Evolutionary conservation across 2,329 filamentous ascomycete species (phyloP).

Genomic region (Aspergillus viridinutans): DNA sequence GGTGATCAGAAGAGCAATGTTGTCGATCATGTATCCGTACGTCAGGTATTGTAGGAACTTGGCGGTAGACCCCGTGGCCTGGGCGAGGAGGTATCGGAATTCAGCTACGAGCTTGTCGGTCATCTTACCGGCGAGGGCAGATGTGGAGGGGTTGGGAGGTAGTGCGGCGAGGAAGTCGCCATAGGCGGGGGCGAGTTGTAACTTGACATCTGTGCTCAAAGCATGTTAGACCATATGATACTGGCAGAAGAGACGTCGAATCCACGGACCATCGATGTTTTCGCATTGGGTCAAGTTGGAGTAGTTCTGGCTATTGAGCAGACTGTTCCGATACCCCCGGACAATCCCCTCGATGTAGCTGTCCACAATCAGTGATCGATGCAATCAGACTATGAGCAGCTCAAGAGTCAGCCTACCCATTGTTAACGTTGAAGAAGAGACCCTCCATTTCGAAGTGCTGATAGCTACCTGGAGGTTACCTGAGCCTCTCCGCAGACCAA

Average conservation of each 20-base stretch:
- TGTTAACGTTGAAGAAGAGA: slow-evolving; percentile 90
- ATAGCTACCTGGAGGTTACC: slow-evolving; percentile 11
- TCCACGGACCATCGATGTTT: slow-evolving; percentile 76
- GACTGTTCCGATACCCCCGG: slow-evolving; percentile 89
- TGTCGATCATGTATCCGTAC: slow-evolving; percentile 99
- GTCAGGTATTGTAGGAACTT: slow-evolving; percentile 98
- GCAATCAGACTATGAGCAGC: neutral
- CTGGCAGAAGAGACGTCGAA: slow-evolving; percentile 4
- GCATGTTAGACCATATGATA: neutral
- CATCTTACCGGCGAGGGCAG: slow-evolving; percentile 86
- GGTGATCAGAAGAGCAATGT: slow-evolving; percentile 94
- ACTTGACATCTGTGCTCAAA: slow-evolving; percentile 73
- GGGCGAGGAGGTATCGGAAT: slow-evolving; percentile 92
- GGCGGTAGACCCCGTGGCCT: slow-evolving; percentile 83
- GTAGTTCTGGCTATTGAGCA: slow-evolving; percentile 88
- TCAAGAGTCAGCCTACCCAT: slow-evolving; percentile 61
- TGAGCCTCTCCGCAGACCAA: slow-evolving; percentile 16
- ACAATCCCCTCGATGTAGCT: slow-evolving; percentile 98
- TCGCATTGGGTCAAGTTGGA: slow-evolving; percentile 96
- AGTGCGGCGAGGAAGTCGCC: slow-evolving; percentile 93
- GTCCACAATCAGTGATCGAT: slow-evolving; percentile 18
- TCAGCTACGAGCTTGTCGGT: slow-evolving; percentile 98
- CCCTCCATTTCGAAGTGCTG: slow-evolving; percentile 66
- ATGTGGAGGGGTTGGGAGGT: slow-evolving; percentile 94
- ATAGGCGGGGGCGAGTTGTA: slow-evolving; percentile 93